Evolutionary conservation across 2,329 filamentous ascomycete species (phyloP).

Genomic region (Trichoderma asperellum): DNA sequence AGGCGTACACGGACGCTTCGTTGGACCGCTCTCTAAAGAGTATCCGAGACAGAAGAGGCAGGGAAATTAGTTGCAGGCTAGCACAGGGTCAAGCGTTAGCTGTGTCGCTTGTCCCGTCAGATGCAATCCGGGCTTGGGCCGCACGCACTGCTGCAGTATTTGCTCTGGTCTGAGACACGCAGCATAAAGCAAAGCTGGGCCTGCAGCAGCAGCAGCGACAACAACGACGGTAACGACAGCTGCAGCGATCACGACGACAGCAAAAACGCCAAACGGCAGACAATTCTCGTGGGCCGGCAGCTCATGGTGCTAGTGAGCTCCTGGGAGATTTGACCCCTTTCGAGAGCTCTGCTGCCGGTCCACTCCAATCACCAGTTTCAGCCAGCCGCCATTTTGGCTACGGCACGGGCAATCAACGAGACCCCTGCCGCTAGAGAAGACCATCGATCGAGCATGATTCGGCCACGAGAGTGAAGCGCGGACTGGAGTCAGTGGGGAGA

Average conservation of each 20-base stretch:
- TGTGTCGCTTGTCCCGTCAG: neutral
- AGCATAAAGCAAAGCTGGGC: neutral
- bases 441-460: conserved; percentile 20
- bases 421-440: conserved; percentile 20
- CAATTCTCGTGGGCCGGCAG: neutral
- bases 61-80: conserved; percentile 18
- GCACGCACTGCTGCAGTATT: neutral
- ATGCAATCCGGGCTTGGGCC: neutral
- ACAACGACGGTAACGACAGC: neutral
- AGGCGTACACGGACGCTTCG: conserved; percentile 8
- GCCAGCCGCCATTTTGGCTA: neutral
- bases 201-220: conserved; percentile 8
- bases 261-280: neutral
- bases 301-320: conserved; percentile 4
- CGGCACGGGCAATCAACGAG: neutral
- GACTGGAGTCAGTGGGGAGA: conserved; percentile 12
- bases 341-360: conserved; percentile 15
- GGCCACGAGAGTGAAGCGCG: conserved; percentile 1
- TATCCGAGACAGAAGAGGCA: neutral
- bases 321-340: conserved; percentile 25
- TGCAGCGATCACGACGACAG: neutral
- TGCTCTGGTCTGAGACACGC: neutral
- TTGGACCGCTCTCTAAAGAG: conserved; percentile 3
- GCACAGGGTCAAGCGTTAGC: conserved; percentile 16
- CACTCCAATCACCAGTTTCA: conserved; percentile 18